phyloP scores from a whole-genome alignment of 768 basidiomycete species.

The Amanita fuliginea region DNA sequence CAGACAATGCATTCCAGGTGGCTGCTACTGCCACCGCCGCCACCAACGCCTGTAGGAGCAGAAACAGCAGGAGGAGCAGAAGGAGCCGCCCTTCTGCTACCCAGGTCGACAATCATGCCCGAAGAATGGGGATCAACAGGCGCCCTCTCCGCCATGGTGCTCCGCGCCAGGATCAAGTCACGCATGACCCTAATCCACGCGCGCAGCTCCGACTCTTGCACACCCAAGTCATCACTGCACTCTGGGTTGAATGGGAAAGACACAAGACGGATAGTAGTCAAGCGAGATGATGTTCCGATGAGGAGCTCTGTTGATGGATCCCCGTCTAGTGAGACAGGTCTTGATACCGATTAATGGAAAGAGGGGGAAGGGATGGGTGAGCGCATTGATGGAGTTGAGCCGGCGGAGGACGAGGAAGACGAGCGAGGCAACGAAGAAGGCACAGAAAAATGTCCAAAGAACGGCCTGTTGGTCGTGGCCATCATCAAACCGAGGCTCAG shows the following conservation, averaged over 20 bases:
- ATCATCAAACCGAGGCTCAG: no score
- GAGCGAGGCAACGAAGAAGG: no score
- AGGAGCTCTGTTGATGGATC: slow-evolving; percentile 1
- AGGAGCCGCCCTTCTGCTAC: not conserved
- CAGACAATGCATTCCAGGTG: slow-evolving; percentile 12
- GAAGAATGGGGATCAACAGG: no score
- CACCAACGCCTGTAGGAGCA: not conserved
- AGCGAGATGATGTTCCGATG: not conserved
- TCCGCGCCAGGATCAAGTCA: not conserved
- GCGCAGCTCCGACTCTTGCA: slow-evolving; percentile 2
- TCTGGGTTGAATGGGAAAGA: not conserved
- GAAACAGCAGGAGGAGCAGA: not conserved
- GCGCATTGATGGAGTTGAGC: no score
- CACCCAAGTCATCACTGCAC: not conserved
- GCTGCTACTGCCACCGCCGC: not conserved
- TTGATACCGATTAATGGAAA: no score
- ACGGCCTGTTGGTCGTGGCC: no score
- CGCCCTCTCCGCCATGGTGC: not conserved
- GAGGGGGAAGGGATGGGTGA: not conserved
- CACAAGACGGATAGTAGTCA: not conserved
- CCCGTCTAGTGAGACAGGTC: not conserved
- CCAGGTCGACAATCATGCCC: no score
- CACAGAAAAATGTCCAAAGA: no score
- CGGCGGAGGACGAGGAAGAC: no score
- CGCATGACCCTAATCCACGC: not conserved